Evolutionary conservation across 2,329 filamentous ascomycete species (phyloP).

Genomic region (Sporothrix humicola): DNA sequence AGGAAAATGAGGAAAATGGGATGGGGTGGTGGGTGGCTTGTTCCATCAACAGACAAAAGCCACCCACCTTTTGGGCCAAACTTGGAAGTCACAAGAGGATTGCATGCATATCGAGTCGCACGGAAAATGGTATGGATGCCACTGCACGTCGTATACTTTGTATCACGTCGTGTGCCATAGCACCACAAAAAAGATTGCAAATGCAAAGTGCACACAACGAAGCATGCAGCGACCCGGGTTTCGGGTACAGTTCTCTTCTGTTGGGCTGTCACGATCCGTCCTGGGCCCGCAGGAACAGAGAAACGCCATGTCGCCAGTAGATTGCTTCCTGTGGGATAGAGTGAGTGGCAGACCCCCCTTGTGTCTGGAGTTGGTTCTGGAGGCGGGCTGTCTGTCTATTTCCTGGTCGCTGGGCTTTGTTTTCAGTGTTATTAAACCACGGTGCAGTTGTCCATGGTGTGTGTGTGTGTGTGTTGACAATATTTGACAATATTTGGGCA

Average conservation of each 20-base stretch:
- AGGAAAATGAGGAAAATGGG: too few relatives aligned
- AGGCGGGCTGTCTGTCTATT: background rate
- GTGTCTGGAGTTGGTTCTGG: background rate
- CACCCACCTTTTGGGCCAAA: background rate
- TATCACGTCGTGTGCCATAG: background rate
- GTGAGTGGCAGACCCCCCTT: background rate
- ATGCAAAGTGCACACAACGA: background rate
- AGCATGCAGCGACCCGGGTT: slow-evolving; percentile 17
- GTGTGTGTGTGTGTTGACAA: background rate
- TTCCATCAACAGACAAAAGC: background rate
- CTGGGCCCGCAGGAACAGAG: background rate
- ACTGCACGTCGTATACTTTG: too few relatives aligned
- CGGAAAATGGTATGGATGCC: background rate
- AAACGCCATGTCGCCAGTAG: background rate
- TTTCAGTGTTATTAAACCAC: background rate
- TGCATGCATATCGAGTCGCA: slow-evolving; percentile 16
- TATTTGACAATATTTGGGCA: background rate
- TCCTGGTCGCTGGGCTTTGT: background rate
- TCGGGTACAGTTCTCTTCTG: background rate
- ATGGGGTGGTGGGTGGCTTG: slow-evolving; percentile 7
- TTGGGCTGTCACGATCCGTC: background rate
- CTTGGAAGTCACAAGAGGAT: background rate
- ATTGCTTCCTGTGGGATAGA: background rate
- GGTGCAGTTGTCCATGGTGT: background rate
- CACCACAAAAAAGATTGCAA: too few relatives aligned